phyloP scores from a whole-genome alignment of 768 basidiomycete genomes.

The Suillus ampliporus region DNA sequence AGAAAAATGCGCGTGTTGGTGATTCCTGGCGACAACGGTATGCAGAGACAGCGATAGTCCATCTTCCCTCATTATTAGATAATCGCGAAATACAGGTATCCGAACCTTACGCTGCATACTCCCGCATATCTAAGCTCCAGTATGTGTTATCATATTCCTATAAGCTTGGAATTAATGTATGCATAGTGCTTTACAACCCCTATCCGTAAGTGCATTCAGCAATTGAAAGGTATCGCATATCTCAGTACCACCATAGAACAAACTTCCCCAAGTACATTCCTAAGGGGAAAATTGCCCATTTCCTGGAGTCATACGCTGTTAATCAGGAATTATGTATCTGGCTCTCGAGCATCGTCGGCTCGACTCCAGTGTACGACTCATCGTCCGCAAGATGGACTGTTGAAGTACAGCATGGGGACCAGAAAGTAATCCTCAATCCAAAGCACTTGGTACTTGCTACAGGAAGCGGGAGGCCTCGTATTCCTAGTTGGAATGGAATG shows the following conservation, averaged over 20 bases:
- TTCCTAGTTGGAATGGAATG: constrained; percentile 29
- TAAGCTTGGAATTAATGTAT: neutral
- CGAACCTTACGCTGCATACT: constrained; percentile 40
- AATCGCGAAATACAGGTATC: neutral
- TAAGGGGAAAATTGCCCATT: constrained; percentile 52
- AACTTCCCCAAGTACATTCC: neutral
- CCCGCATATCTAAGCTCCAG: constrained; percentile 57
- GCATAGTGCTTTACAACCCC: constrained; percentile 50
- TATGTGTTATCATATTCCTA: constrained; percentile 22
- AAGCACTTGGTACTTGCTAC: neutral
- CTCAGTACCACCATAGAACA: neutral
- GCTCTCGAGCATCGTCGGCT: constrained; percentile 48
- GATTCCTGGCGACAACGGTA: constrained; percentile 60
- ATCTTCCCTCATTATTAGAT: too few species aligned
- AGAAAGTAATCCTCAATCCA: neutral
- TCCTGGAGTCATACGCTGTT: constrained; percentile 61
- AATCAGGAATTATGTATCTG: constrained; percentile 61
- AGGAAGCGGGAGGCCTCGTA: neutral
- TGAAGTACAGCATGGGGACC: neutral
- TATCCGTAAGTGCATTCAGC: constrained; percentile 50
- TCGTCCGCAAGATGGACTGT: neutral
- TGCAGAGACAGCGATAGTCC: constrained; percentile 45
- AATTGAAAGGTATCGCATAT: constrained; percentile 38
- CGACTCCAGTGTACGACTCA: constrained; percentile 21
- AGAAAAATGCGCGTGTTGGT: constrained; percentile 52